Percentiles rank a stretch among this genome's conserved stretches.
Evolutionary conservation across 352 stramenopile genomes (phyloP).

Genomic region (Phytophthora melonis): DNA sequence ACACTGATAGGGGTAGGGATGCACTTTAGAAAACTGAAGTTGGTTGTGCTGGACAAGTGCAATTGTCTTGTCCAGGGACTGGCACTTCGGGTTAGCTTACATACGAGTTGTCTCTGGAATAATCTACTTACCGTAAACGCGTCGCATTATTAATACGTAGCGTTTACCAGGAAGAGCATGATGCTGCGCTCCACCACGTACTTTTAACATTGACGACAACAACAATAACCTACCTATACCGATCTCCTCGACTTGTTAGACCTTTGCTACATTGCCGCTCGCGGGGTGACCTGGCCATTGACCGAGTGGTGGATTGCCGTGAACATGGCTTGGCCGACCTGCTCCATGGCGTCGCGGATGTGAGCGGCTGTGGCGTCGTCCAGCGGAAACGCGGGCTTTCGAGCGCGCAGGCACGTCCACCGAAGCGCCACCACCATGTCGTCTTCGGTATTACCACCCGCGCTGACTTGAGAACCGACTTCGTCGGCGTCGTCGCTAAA

Average conservation of each 20-base stretch:
- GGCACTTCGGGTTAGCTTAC: too few relatives aligned
- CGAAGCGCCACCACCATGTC: constrained; percentile 39
- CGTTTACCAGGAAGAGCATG: too few relatives aligned
- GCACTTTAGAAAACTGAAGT: not conserved
- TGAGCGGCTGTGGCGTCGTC: constrained; percentile 22
- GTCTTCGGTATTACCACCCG: constrained; percentile 4
- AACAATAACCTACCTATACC: too few relatives aligned
- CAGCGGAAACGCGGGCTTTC: constrained; percentile 33
- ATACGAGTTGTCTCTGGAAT: too few relatives aligned
- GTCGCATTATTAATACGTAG: too few relatives aligned
- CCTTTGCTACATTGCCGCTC: not conserved
- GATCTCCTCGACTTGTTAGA: not conserved
- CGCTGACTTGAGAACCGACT: not conserved
- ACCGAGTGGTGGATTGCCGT: constrained; percentile 33
- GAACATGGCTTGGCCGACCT: constrained; percentile 37
- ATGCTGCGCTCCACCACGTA: too few relatives aligned
- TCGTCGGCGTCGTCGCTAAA: not conserved
- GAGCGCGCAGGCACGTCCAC: constrained; percentile 52
- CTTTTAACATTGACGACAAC: too few relatives aligned
- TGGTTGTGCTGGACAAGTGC: not conserved
- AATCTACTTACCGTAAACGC: too few relatives aligned
- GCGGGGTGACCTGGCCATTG: constrained; percentile 5
- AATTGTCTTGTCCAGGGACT: too few relatives aligned
- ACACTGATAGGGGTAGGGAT: not conserved
- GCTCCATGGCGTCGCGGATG: constrained; percentile 36